Evolutionary conservation across 371 early-diverging fungal genomes (phyloP), one percentile per base, ranked within the genome.

Genomic region (Parasitella parasitica): DNA sequence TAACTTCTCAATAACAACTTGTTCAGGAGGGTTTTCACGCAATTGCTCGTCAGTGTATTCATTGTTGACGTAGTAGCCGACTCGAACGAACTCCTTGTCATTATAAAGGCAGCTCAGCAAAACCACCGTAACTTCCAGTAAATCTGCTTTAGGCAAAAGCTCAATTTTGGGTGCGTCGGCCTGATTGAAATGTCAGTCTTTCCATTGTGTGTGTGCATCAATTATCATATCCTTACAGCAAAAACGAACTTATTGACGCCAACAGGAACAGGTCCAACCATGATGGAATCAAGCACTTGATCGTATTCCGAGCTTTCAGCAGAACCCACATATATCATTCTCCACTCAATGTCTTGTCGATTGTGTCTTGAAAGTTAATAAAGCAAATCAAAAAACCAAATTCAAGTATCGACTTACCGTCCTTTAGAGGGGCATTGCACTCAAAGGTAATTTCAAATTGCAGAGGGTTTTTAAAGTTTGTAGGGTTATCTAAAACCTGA

Each of bases 221-320:
- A 38, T 13, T 15, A 36, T 36, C 6, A 18, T 20, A 1, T n/a
- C 15, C 72, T 48, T 85, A 93, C 94, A 86, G 91, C 80, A 65
- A 97, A 91, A 56, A 92, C 77, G 75, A 98, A 98, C 81, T 92
- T 94, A 84, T 91, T 94, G 34, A 95, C 81, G 35, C 98, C 99
- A n/a, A 94, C 89, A 26, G 99, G 99, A 18, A 97, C 88, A 36
- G 99, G 99, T 1, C 99, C 99, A 9, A 98, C 97, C 82, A 94
- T 86, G 55, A 98, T 91, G 52, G 90, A 89, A 69, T 98, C 99
- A 39, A 98, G 87, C 24, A 89, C 92, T 78, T 97, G 97, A 77
- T 98, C 99, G 53, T 90, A 83, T 54, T 87, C 80, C 56, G 85
- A 84, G 65, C 84, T 86, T 66, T 93, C 89, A 3, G 95, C 90